Percentiles rank a stretch among this genome's conserved stretches.
Conservation (phyloP, 2,329 filamentous ascomycete species). For the Colletotrichum nymphaeae region DNA sequence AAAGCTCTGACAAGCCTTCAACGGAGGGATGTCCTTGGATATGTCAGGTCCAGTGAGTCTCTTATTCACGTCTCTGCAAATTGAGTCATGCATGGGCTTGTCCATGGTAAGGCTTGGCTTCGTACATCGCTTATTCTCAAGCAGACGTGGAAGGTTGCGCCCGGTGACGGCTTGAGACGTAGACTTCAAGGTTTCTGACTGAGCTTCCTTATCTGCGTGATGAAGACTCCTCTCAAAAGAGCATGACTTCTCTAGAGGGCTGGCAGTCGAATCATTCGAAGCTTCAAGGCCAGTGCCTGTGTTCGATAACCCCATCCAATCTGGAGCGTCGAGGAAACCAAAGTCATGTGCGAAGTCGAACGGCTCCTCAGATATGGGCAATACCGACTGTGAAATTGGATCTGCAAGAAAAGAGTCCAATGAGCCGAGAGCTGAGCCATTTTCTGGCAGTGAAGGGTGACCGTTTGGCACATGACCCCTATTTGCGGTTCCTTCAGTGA, state of each 20-base stretch:
- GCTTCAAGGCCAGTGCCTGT: background rate
- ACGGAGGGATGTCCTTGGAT: background rate
- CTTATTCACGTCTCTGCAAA: background rate
- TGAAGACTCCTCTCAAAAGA: background rate
- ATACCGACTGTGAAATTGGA: background rate
- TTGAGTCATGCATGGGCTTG: background rate
- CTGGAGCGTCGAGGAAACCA: background rate
- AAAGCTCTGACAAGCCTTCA: background rate
- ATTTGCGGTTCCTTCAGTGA: background rate
- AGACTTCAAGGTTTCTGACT: background rate
- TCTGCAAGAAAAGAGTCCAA: background rate
- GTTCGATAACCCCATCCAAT: background rate
- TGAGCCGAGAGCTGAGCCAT: background rate
- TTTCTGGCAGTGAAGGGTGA: background rate
- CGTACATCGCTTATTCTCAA: background rate
- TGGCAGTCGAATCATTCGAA: background rate
- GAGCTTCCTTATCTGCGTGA: background rate
- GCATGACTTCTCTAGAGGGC: background rate
- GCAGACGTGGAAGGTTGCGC: background rate
- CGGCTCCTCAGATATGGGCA: background rate
- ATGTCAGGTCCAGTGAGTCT: background rate
- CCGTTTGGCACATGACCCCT: background rate
- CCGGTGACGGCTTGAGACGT: background rate
- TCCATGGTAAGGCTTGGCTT: background rate
- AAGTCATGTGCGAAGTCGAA: background rate